These are phyloP conservation scores for Eucalyptus sp. DNA, from an alignment of 345 rosid species.

Conservation along the genomic window DNA sequence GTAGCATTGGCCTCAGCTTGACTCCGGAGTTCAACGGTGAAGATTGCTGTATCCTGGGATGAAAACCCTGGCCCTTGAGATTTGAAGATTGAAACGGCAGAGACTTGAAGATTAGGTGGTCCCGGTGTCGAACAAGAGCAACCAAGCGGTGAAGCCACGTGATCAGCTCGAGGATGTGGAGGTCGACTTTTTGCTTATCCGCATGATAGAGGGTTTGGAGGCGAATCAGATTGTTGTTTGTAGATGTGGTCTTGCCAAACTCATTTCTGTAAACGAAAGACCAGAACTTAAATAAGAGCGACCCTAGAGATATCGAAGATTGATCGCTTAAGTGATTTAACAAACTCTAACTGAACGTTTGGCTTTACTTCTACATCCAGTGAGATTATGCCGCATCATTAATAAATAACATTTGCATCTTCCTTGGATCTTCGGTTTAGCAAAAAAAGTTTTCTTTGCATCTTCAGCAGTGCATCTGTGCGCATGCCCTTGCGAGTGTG, in stretches of 20 bases:
- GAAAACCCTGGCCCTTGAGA: conserved; percentile 3
- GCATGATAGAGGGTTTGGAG: conserved; percentile 85
- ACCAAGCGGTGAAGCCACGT: conserved; percentile 71
- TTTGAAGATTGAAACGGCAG: conserved; percentile 22
- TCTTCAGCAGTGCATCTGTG: neutral
- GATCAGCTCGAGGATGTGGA: conserved; percentile 58
- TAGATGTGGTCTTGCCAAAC: conserved; percentile 1
- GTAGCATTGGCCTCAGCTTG: conserved; percentile 12
- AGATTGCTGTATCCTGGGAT: conserved; percentile 19
- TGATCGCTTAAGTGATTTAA: neutral
- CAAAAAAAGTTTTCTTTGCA: neutral
- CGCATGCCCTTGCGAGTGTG: neutral
- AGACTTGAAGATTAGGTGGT: conserved; percentile 13
- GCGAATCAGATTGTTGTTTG: conserved; percentile 31
- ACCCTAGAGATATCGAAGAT: neutral
- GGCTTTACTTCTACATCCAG: neutral
- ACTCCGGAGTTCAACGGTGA: conserved; percentile 7
- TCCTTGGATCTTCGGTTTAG: neutral
- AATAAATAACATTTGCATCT: neutral
- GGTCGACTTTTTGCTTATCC: conserved; percentile 49
- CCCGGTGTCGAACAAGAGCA: conserved; percentile 35
- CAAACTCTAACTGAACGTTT: neutral
- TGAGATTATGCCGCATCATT: neutral
- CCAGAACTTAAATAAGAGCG: neutral
- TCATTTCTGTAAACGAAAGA: conserved; percentile 10